These are phyloP conservation scores for Neurospora tetrasperma DNA, from an alignment of 495 filamentous ascomycete genomes.

Conservation along the genomic window DNA sequence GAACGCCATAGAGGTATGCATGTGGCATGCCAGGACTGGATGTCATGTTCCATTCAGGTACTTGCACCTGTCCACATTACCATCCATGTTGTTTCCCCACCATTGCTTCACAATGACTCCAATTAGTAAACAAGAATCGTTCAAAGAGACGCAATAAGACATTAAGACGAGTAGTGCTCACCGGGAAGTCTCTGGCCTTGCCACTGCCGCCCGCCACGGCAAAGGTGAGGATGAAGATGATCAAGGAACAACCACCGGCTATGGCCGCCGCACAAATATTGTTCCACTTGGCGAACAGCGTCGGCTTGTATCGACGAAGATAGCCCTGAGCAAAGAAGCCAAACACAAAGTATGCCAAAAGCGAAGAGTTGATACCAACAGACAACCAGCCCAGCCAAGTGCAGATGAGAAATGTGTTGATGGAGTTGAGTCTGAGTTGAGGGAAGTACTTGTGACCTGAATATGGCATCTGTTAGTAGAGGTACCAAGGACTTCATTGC, in stretches of 20 bases:
- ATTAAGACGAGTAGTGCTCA: background rate
- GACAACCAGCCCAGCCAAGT: conserved; percentile 34
- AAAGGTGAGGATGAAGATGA: conserved; percentile 48
- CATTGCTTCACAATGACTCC: background rate
- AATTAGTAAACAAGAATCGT: background rate
- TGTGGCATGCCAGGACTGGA: background rate
- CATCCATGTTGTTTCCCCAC: background rate
- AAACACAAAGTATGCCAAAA: conserved; percentile 18
- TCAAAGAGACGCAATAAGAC: background rate
- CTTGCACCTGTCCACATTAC: background rate
- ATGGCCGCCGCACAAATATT: conserved; percentile 43
- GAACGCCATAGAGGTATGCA: too few species aligned
- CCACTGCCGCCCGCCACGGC: conserved; percentile 42
- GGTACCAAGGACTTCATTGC: conserved; percentile 11
- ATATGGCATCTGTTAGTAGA: conserved; percentile 25
- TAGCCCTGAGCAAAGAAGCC: conserved; percentile 43
- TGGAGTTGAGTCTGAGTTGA: conserved; percentile 13
- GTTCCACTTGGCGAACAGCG: conserved; percentile 45
- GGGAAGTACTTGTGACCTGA: conserved; percentile 13
- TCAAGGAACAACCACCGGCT: conserved; percentile 40
- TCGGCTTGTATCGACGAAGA: conserved; percentile 35
- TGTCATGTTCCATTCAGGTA: background rate
- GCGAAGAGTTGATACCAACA: conserved; percentile 34
- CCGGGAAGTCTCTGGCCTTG: conserved; percentile 19
- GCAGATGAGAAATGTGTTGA: conserved; percentile 33